Percentiles rank a stretch among this genome's conserved stretches.
Evolutionary conservation across 371 early-diverging fungal genomes (phyloP).

Genomic region (Lichtheimia ramosa): DNA sequence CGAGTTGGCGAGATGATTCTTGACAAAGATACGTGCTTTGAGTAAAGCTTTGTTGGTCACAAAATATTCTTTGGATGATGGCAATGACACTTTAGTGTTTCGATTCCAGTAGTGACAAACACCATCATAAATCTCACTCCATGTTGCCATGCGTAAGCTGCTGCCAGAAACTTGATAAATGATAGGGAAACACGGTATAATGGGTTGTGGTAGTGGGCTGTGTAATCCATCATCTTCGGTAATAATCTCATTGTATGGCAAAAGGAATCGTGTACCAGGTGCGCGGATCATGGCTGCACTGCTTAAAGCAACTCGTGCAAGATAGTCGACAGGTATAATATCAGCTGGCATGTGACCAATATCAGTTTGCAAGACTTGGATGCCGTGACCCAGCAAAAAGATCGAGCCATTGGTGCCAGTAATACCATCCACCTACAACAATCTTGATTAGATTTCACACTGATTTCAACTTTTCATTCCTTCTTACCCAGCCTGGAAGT

Average conservation of each 20-base stretch:
- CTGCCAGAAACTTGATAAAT: constrained; percentile 44
- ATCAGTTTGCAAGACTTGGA: constrained; percentile 38
- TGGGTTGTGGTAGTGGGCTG: constrained; percentile 17
- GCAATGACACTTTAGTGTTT: constrained; percentile 29
- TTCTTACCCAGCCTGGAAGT: constrained; percentile 63
- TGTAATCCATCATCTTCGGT: constrained; percentile 19
- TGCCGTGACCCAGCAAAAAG: constrained; percentile 41
- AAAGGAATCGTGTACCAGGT: constrained; percentile 38
- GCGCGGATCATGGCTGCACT: constrained; percentile 26
- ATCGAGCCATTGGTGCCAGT: constrained; percentile 53
- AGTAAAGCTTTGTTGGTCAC: constrained; percentile 34
- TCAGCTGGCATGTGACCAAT: constrained; percentile 41
- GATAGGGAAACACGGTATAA: constrained; percentile 41
- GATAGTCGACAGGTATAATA: constrained; percentile 59
- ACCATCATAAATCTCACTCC: constrained; percentile 34
- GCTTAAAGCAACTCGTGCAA: constrained; percentile 34
- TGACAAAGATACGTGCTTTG: constrained; percentile 41
- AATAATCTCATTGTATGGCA: constrained; percentile 46
- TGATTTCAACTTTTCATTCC: neutral
- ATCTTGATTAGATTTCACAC: neutral
- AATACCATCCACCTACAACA: constrained; percentile 51
- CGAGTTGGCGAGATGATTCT: constrained; percentile 38
- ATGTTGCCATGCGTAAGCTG: constrained; percentile 21
- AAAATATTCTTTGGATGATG: constrained; percentile 39
- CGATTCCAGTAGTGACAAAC: constrained; percentile 48